A percentile compares a stretch with the other conserved stretches of the same genome.
phyloP scores from a whole-genome alignment of 1,284 basidiomycete species.

The Fomitopsis pinicola region DNA sequence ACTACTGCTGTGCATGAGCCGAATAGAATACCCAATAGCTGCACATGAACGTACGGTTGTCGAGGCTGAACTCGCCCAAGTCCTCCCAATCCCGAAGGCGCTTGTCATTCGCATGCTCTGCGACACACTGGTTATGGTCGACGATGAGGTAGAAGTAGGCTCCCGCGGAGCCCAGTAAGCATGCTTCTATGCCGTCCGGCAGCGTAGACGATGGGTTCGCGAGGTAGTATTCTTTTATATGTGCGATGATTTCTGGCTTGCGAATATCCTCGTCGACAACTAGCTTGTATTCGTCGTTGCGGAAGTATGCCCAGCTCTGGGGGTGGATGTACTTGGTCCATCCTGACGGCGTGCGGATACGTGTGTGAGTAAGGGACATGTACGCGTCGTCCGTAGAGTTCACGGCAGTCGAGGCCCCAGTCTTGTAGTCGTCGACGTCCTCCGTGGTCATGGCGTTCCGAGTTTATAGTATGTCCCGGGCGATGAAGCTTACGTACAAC shows the following conservation, averaged over 20 bases:
- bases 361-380: conserved; percentile 5
- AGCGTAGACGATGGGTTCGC: conserved; percentile 26
- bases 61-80: not conserved
- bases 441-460: not conserved
- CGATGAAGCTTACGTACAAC: not conserved
- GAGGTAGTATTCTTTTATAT: conserved; percentile 23
- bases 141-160: conserved; percentile 15
- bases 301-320: conserved; percentile 49
- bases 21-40: not conserved
- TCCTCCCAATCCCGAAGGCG: not conserved
- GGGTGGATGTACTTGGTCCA: conserved; percentile 29
- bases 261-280: conserved; percentile 48
- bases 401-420: not conserved
- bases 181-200: conserved; percentile 35
- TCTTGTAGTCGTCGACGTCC: not conserved
- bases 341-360: conserved; percentile 11
- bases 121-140: conserved; percentile 18
- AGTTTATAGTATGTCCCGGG: too few relatives aligned
- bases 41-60: not conserved
- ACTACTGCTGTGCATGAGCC: conserved; percentile 30
- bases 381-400: conserved; percentile 10
- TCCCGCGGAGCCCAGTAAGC: conserved; percentile 18
- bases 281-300: conserved; percentile 31
- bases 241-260: conserved; percentile 24
- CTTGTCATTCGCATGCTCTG: conserved; percentile 7